phyloP scores from a whole-genome alignment of 2,329 filamentous ascomycete genomes.

The Ophiostoma himal-ulmi region DNA sequence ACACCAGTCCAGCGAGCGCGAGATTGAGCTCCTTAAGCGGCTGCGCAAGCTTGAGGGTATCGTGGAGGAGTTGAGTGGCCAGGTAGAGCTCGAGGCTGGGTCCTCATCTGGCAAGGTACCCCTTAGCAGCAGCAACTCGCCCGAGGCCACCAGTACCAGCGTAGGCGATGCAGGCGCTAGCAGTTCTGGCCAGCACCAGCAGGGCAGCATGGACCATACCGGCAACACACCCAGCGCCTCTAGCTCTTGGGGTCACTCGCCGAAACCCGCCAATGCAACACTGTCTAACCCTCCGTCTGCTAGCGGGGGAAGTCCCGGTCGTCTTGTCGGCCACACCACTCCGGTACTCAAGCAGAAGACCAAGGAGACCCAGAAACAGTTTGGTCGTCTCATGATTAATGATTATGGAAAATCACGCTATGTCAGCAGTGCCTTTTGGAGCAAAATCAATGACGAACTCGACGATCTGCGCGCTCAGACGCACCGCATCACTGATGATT shows the following conservation, averaged over 20 bases:
- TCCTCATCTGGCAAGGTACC: slow-evolving; percentile 32
- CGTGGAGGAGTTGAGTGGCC: slow-evolving; percentile 62
- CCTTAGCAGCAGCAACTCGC: slow-evolving; percentile 31
- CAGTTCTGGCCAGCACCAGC: background rate
- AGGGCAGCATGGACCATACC: slow-evolving; percentile 17
- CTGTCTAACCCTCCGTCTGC: background rate
- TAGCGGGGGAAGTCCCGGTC: slow-evolving; percentile 22
- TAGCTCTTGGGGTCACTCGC: slow-evolving; percentile 21
- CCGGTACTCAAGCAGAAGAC: slow-evolving; percentile 24
- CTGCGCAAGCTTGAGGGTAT: slow-evolving; percentile 69
- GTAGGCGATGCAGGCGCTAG: background rate
- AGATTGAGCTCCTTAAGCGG: slow-evolving; percentile 65
- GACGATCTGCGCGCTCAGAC: slow-evolving; percentile 47
- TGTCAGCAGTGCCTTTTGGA: slow-evolving; percentile 72
- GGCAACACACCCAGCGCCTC: slow-evolving; percentile 16
- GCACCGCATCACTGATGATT: slow-evolving; percentile 41
- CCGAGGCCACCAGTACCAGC: background rate
- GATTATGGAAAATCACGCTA: slow-evolving; percentile 64
- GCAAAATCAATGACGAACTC: slow-evolving; percentile 65
- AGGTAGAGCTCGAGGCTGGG: slow-evolving; percentile 50
- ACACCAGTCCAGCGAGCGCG: slow-evolving; percentile 55
- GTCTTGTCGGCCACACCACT: slow-evolving; percentile 25
- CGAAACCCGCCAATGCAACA: slow-evolving; percentile 13
- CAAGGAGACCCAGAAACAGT: slow-evolving; percentile 45
- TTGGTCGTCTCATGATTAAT: slow-evolving; percentile 64